These are phyloP conservation scores for Diaporthe velutina DNA, from an alignment of 2,329 filamentous ascomycete species.

Conservation along the genomic window DNA sequence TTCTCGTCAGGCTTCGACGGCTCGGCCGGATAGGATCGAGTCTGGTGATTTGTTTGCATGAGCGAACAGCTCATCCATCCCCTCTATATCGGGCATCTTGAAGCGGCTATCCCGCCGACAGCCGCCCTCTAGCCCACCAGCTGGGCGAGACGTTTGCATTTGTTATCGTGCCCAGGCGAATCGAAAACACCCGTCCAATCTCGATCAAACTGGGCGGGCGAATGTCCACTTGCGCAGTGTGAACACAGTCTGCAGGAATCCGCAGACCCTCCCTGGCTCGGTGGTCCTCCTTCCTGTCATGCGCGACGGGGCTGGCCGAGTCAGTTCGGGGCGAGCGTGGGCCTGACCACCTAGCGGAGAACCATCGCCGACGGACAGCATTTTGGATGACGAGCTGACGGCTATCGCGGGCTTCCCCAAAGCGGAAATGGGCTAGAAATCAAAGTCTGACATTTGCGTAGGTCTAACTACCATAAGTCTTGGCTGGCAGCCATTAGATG, in stretches of 20 bases:
- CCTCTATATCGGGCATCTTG: constrained; percentile 39
- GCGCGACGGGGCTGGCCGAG: constrained; percentile 14
- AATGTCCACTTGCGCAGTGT: constrained; percentile 11
- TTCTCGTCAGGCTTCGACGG: constrained; percentile 15
- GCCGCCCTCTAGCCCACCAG: constrained; percentile 31
- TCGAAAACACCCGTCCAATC: constrained; percentile 23
- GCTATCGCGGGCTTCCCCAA: constrained; percentile 28
- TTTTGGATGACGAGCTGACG: constrained; percentile 18
- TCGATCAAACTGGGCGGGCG: constrained; percentile 6
- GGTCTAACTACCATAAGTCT: constrained; percentile 32
- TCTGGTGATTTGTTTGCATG: constrained; percentile 30
- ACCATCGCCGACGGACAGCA: not conserved
- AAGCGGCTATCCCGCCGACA: constrained; percentile 39
- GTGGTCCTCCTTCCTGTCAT: constrained; percentile 2
- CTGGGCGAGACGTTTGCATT: constrained; percentile 17
- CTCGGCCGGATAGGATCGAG: constrained; percentile 23
- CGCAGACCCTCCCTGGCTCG: not conserved
- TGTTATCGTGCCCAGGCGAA: constrained; percentile 34
- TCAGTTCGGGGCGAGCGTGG: constrained; percentile 20
- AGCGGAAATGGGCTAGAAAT: constrained; percentile 16
- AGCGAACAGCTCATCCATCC: constrained; percentile 27
- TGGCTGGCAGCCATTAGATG: constrained; percentile 31
- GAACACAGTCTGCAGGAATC: constrained; percentile 39
- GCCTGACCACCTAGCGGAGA: constrained; percentile 10
- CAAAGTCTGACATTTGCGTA: constrained; percentile 31